Evolutionary conservation across 78 protist genomes (phyloP).

Genomic region (Thecamonas trahens): DNA sequence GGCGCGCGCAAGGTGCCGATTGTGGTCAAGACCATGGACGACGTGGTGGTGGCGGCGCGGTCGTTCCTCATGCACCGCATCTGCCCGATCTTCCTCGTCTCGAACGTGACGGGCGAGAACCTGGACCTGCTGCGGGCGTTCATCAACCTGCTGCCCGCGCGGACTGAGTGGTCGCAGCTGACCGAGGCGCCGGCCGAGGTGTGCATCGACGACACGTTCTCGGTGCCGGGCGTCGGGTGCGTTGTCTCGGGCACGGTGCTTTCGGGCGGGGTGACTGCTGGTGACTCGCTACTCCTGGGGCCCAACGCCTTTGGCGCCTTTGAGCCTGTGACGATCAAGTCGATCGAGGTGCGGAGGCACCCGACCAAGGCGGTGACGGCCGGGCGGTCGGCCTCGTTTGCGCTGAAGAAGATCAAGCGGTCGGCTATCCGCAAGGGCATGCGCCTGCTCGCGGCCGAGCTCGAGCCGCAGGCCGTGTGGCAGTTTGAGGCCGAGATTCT

Average conservation of each 20-base stretch:
- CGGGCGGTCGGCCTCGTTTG: constrained; percentile 73
- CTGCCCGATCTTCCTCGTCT: constrained; percentile 76
- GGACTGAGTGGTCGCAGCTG: constrained; percentile 41
- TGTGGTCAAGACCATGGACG: constrained; percentile 58
- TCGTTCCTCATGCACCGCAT: constrained; percentile 45
- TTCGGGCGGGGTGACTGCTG: constrained; percentile 44
- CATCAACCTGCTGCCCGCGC: constrained; percentile 72
- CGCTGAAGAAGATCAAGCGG: constrained; percentile 67
- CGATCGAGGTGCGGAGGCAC: constrained; percentile 26
- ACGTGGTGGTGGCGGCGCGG: constrained; percentile 65
- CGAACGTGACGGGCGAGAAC: constrained; percentile 80
- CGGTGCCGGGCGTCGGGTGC: constrained; percentile 76
- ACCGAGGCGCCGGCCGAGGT: constrained; percentile 39
- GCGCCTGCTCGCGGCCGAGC: constrained; percentile 46
- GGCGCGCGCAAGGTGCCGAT: constrained; percentile 73
- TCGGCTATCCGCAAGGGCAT: constrained; percentile 75
- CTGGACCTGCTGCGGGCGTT: constrained; percentile 55
- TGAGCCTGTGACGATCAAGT: constrained; percentile 46
- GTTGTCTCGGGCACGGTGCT: constrained; percentile 80
- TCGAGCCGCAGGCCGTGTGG: constrained; percentile 10
- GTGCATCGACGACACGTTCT: constrained; percentile 49
- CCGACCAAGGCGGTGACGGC: constrained; percentile 43
- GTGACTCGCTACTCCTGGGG: constrained; percentile 66
- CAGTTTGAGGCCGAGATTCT: constrained; percentile 81
- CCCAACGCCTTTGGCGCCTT: constrained; percentile 77